Evolutionary conservation across 2,329 filamentous ascomycete species (phyloP).

Genomic region (Apiospora sp.): DNA sequence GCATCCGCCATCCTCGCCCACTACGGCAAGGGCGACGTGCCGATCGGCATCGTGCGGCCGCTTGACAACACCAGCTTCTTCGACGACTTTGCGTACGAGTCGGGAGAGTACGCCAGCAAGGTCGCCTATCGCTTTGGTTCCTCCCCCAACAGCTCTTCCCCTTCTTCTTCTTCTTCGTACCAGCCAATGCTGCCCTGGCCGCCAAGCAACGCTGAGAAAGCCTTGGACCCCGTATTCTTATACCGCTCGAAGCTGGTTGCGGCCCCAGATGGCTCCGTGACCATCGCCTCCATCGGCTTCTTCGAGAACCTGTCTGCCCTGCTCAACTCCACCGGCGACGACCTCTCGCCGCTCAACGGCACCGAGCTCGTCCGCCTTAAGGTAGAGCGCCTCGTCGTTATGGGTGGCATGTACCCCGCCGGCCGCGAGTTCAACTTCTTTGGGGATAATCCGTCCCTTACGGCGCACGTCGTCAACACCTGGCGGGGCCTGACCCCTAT

Average conservation of each 20-base stretch:
- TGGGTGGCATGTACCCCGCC: slow-evolving; percentile 59
- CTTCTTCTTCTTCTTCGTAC: neutral
- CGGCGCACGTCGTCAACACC: slow-evolving; percentile 54
- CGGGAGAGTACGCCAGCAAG: slow-evolving; percentile 56
- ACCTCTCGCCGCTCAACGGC: slow-evolving; percentile 48
- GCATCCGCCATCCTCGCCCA: slow-evolving; percentile 40
- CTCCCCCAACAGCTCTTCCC: neutral
- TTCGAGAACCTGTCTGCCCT: slow-evolving; percentile 56
- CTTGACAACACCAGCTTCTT: slow-evolving; percentile 53
- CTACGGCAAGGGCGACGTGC: slow-evolving; percentile 29
- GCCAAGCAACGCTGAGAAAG: slow-evolving; percentile 40
- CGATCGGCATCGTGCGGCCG: slow-evolving; percentile 43
- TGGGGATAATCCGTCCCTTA: slow-evolving; percentile 45
- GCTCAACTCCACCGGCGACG: slow-evolving; percentile 52
- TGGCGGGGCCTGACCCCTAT: slow-evolving; percentile 47
- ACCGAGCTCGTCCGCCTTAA: slow-evolving; percentile 51
- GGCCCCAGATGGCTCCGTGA: slow-evolving; percentile 50
- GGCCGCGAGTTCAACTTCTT: slow-evolving; percentile 60
- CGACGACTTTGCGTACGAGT: slow-evolving; percentile 47
- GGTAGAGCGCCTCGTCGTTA: slow-evolving; percentile 58
- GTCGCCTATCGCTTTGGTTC: slow-evolving; percentile 52
- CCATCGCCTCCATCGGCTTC: slow-evolving; percentile 55
- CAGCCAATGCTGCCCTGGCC: slow-evolving; percentile 40
- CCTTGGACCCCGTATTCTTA: slow-evolving; percentile 52
- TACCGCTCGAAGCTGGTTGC: slow-evolving; percentile 53